Base-by-base conservation (phyloP, 2,329 filamentous ascomycete species). In the Monosporascus sp. region DNA sequence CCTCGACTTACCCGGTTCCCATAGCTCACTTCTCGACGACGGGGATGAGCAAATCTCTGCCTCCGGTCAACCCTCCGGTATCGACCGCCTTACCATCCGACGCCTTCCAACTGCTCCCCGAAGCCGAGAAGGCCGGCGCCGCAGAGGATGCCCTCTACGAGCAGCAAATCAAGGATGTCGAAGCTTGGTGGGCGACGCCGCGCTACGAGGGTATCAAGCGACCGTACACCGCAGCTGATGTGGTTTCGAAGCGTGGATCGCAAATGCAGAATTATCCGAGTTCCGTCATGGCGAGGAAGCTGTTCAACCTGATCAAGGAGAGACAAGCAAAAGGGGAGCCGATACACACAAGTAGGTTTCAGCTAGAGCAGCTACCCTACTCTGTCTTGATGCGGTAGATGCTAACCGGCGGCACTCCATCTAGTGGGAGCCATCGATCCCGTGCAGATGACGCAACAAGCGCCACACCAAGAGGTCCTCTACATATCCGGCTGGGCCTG, bases 371-470 rank as follows among this genome's bases (percentile, higher is more conserved):
- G 31, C 31, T 34, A 34, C 31, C 4, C 31, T 5, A 61, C 59
- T 52, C 19, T 6, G 6, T 51, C 31, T 34, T 34, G 31, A 34
- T 34, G 4, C 11, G 9, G 31, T 34, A 34, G 14, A 22, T n/a
- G 43, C 14, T 26, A 46, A 46, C n/a, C 43, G 14, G 24, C 24
- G 3, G 14, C 14, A 4, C 24, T 46, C 6, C 24, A 0, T 53
- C 31, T 57, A 93, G 90, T 99, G 88, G 94, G 94, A 63, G 94
- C 92, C 56, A 95, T 99, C 73, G 94, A 99, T 68, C 94, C 94
- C n/a, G 86, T 97, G 11, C 94, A 99, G 75, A 97, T 99, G 94
- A 96, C 94, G 48, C 94, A 99, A 72, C 94, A 97, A 76, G 94
- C 94, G 17, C 84, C 90, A 6, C 90, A 97, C 74, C 94, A 97